Evolutionary conservation across 2,329 filamentous ascomycete genomes (phyloP).

Genomic region (Xylaria arbuscula): DNA sequence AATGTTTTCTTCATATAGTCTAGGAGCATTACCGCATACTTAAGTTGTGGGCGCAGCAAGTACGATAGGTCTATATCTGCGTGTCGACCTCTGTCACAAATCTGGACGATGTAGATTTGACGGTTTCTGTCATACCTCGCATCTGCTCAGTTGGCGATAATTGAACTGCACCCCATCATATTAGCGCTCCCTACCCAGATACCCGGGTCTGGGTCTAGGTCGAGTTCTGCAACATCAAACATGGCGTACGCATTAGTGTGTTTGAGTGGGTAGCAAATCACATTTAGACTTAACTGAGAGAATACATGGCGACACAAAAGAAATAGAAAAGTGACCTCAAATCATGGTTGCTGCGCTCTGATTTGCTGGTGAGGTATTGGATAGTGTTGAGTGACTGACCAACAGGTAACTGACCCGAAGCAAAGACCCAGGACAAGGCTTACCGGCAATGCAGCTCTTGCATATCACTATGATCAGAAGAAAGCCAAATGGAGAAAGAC

Average conservation of each 20-base stretch:
- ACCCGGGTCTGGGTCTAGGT: constrained; percentile 9
- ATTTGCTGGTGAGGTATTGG: constrained; percentile 1
- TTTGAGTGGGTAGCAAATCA: constrained; percentile 18
- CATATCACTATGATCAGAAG: constrained; percentile 17
- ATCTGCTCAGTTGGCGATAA: neutral
- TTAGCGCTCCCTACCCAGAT: constrained; percentile 19
- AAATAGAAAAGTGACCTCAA: neutral
- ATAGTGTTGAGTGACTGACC: neutral
- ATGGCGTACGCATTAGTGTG: constrained; percentile 12
- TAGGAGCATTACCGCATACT: constrained; percentile 10
- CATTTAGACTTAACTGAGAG: neutral
- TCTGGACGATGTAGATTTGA: constrained; percentile 7
- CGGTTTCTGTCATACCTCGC: constrained; percentile 13
- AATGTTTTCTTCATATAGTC: neutral
- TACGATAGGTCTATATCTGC: neutral
- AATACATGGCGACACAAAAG: constrained; percentile 8
- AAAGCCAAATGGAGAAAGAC: constrained; percentile 30
- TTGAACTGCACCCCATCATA: constrained; percentile 11
- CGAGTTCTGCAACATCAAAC: constrained; percentile 6
- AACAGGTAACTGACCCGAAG: constrained; percentile 12
- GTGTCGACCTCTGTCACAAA: neutral
- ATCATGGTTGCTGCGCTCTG: neutral
- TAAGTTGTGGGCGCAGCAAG: constrained; percentile 17
- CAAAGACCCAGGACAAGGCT: constrained; percentile 4
- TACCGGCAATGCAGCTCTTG: constrained; percentile 33